Percentiles rank a stretch among this genome's conserved stretches.
These are phyloP conservation scores for Candida boidinii DNA, from an alignment of 805 yeast species.

Conservation along the genomic window DNA sequence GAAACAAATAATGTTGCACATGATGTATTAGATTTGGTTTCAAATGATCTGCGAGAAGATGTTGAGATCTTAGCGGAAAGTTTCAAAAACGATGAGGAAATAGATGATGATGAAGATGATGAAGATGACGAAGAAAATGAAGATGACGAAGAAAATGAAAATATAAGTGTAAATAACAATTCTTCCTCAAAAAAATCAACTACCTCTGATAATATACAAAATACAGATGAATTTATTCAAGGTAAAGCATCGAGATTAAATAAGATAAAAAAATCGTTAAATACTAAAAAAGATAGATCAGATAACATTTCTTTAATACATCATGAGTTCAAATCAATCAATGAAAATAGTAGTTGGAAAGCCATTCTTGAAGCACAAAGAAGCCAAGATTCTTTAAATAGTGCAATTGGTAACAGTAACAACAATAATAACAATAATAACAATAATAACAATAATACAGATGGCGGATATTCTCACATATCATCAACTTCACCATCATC, in stretches of 20 bases:
- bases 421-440: not conserved
- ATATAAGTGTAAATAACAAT: not conserved
- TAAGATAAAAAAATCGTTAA: no score
- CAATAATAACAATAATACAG: not conserved
- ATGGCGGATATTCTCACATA: not conserved
- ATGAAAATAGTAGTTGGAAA: conserved; percentile 4
- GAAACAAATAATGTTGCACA: conserved; percentile 25
- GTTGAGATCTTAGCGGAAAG: conserved; percentile 22
- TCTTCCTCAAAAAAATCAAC: not conserved
- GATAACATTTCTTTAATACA: conserved; percentile 9
- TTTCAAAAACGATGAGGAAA: no score
- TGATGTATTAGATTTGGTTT: conserved; percentile 26
- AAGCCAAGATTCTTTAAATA: not conserved
- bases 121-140: conserved; percentile 1
- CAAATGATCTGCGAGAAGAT: conserved; percentile 21
- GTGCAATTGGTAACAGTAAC: not conserved
- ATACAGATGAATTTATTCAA: no score
- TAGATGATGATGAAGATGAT: conserved; percentile 18
- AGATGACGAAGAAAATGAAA: conserved; percentile 1
- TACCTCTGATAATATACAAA: not conserved
- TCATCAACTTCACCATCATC: no score
- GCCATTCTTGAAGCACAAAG: not conserved
- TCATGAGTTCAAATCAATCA: conserved; percentile 21
- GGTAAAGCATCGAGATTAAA: no score
- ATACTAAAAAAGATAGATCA: conserved; percentile 5